These are phyloP conservation scores for Lablab purpureus DNA, from an alignment of 306 rosid species.

Conservation along the genomic window DNA sequence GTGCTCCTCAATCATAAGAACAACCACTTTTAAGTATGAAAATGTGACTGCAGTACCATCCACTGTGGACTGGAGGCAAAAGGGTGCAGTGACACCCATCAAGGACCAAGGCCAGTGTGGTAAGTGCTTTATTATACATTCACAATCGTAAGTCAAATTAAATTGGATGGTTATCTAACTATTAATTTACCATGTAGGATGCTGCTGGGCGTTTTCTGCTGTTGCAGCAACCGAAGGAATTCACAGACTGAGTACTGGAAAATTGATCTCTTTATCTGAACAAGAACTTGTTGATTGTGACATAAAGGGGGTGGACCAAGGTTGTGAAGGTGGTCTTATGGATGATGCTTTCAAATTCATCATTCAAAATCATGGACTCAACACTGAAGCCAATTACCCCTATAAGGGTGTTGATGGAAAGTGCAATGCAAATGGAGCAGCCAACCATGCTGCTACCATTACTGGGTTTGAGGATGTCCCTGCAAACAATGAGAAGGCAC, in stretches of 20 bases:
- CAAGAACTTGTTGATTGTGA: slow-evolving; percentile 66
- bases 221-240: slow-evolving; percentile 60
- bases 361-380: too few species aligned
- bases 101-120: slow-evolving; percentile 55
- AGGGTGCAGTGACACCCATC: slow-evolving; percentile 14
- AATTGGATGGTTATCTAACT: background rate
- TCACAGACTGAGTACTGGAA: slow-evolving; percentile 29
- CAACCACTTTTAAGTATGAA: slow-evolving; percentile 49
- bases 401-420: slow-evolving; percentile 44
- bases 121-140: slow-evolving; percentile 1
- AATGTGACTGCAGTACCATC: slow-evolving; percentile 39
- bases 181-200: slow-evolving; percentile 27
- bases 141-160: background rate
- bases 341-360: too few species aligned
- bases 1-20: slow-evolving; percentile 41
- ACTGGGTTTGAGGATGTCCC: slow-evolving; percentile 52
- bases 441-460: slow-evolving; percentile 40
- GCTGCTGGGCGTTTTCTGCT: slow-evolving; percentile 61
- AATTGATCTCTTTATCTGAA: slow-evolving; percentile 49
- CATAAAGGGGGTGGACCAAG: background rate
- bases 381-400: slow-evolving; percentile 36
- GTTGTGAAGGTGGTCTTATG: too few species aligned
- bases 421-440: slow-evolving; percentile 26
- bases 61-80: slow-evolving; percentile 34
- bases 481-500: slow-evolving; percentile 44